These are phyloP conservation scores for Ensete glaucum DNA, from an alignment of 176 grass and related monocot genomes.

Conservation along the genomic window DNA sequence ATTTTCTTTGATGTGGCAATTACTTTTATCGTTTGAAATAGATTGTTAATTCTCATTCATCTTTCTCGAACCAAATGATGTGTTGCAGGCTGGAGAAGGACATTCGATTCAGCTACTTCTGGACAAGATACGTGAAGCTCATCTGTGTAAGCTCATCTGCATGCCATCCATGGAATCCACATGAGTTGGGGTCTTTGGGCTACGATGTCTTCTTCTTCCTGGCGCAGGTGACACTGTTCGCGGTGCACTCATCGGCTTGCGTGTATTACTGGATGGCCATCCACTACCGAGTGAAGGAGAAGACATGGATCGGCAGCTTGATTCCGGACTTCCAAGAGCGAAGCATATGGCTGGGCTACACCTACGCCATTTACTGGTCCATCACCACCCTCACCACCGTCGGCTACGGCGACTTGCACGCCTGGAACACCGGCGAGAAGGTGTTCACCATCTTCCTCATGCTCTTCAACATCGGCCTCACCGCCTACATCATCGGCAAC, in stretches of 20 bases:
- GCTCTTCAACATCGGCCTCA: conserved; percentile 61
- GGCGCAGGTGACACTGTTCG: conserved; percentile 40
- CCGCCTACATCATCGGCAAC: conserved; percentile 62
- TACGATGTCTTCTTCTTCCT: not conserved
- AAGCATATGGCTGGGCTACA: conserved; percentile 52
- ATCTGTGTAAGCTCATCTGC: conserved; percentile 22
- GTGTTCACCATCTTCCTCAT: conserved; percentile 44
- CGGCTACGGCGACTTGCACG: conserved; percentile 64
- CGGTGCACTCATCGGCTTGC: conserved; percentile 39
- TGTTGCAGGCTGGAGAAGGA: conserved; percentile 55
- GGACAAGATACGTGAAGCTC: conserved; percentile 44
- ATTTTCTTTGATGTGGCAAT: no score
- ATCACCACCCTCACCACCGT: conserved; percentile 49
- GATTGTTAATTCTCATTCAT: not conserved
- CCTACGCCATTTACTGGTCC: conserved; percentile 48
- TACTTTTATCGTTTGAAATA: no score
- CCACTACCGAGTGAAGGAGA: conserved; percentile 20
- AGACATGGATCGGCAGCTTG: conserved; percentile 48
- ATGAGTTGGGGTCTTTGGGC: no score
- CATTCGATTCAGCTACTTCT: conserved; percentile 46
- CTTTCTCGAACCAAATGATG: not conserved
- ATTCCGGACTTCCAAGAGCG: conserved; percentile 16
- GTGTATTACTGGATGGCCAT: conserved; percentile 41
- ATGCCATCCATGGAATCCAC: not conserved
- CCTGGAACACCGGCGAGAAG: conserved; percentile 42